Conservation (phyloP, 352 stramenopile species). For the Phytopythium kandeliae region DNA sequence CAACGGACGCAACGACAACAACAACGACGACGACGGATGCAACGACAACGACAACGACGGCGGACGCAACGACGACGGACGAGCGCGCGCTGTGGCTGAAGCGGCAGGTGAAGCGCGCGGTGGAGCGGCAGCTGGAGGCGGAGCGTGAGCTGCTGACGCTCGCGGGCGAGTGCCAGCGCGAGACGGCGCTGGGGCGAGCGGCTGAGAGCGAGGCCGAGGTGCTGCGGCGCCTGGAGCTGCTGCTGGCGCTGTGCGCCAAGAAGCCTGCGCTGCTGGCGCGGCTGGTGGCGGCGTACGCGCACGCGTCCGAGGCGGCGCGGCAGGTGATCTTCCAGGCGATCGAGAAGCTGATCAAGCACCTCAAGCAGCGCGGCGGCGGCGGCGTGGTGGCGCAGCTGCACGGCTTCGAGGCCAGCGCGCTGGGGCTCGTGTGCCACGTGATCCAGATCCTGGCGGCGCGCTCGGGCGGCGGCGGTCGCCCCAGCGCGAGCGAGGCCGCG, state of each 20-base stretch:
- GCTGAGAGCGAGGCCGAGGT: constrained; percentile 46
- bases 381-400: constrained; percentile 67
- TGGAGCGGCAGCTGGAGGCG: constrained; percentile 16
- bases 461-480: constrained; percentile 1
- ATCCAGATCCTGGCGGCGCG: constrained; percentile 65
- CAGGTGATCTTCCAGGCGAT: constrained; percentile 69
- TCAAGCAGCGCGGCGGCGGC: constrained; percentile 57
- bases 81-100: constrained; percentile 16
- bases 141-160: constrained; percentile 33
- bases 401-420: constrained; percentile 46
- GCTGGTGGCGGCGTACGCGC: constrained; percentile 55
- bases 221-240: constrained; percentile 63
- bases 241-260: constrained; percentile 70
- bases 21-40: too few species aligned
- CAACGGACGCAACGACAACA: too few species aligned
- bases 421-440: constrained; percentile 69
- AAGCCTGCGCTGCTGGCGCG: constrained; percentile 57
- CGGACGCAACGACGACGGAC: neutral
- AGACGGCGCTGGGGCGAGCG: constrained; percentile 28
- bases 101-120: constrained; percentile 18
- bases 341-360: constrained; percentile 84
- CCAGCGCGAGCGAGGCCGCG: constrained; percentile 17
- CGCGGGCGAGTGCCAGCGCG: constrained; percentile 29
- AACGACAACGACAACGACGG: constrained; percentile 1
- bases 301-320: constrained; percentile 50